Percentiles rank a stretch among this genome's conserved stretches.
These are phyloP conservation scores for Tulasnella sp. DNA, from an alignment of 768 basidiomycete genomes.

Conservation along the genomic window DNA sequence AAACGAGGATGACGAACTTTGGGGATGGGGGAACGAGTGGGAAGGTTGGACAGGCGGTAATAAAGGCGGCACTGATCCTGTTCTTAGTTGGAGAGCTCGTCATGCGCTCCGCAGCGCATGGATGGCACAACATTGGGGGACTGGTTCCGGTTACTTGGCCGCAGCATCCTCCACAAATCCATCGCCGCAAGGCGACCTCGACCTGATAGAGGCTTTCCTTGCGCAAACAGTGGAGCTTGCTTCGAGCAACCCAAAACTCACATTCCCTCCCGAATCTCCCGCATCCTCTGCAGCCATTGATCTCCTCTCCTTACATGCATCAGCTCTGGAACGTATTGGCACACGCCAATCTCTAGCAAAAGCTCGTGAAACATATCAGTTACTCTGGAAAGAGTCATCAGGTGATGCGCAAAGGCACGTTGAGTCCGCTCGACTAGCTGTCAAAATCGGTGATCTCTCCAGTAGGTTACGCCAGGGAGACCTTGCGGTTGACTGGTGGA, in stretches of 20 bases:
- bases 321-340: slow-evolving; percentile 50
- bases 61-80: slow-evolving; percentile 56
- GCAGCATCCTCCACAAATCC: slow-evolving; percentile 31
- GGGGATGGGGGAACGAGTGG: slow-evolving; percentile 52
- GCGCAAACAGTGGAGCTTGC: slow-evolving; percentile 5
- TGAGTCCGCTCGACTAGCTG: slow-evolving; percentile 42
- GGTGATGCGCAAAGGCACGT: slow-evolving; percentile 24
- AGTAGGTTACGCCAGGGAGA: slow-evolving; percentile 38
- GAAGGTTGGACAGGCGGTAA: slow-evolving; percentile 45
- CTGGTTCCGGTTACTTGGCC: slow-evolving; percentile 30
- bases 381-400: slow-evolving; percentile 39
- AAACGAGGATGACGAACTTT: slow-evolving; percentile 25
- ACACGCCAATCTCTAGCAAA: slow-evolving; percentile 36
- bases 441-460: slow-evolving; percentile 56
- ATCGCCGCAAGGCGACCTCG: no score
- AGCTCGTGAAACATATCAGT: slow-evolving; percentile 44
- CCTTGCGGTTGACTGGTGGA: slow-evolving; percentile 58
- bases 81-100: slow-evolving; percentile 46
- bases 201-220: slow-evolving; percentile 10
- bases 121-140: slow-evolving; percentile 57
- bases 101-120: slow-evolving; percentile 56
- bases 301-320: slow-evolving; percentile 43
- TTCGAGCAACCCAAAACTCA: not conserved
- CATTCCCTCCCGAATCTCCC: not conserved
- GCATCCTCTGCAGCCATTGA: slow-evolving; percentile 32